Base-by-base conservation (phyloP, 192 early-diverging fungal species). In the Coemansia sp. region DNA sequence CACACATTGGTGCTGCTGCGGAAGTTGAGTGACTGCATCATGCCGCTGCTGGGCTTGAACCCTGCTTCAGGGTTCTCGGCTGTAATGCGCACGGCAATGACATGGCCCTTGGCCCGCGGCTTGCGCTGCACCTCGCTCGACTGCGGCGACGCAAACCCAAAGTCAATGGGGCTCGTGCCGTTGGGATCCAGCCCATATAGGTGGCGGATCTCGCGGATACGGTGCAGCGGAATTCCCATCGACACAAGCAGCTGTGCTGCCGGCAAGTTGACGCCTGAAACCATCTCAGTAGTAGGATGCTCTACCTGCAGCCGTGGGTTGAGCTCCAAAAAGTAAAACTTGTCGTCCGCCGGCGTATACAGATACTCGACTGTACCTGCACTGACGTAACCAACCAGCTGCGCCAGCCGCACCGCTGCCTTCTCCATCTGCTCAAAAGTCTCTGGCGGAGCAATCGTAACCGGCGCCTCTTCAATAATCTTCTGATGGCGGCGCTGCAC, bases 51-150 rank as follows among this genome's bases (percentile, higher is more conserved):
- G 38, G 97, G 97, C 83, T 98, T 98, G 87, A 98, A 98, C 8
- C 95, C 97, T 47, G 97, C 95, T 80, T 98, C 97, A 23, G 97
- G 97, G 82, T 98, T 98, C 74, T 98, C 95, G 31, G 97, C 97
- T 6, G 97, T 98, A 65, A 98, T 98, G 72, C 97, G 92, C 66
- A 93, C 89, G 25, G 97, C 95, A 80, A 97, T 97, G 67, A 98
- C 97, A 71, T 98, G 95, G 37, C 97, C 97, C 81, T 94, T 95
- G 47, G 97, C 90, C 17, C 84, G 80, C 7, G 97, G 97, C 70
- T 91, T 93, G 68, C 96, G 92, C 80, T 95, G 94, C 25, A 89
- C 92, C 71, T 92, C 77, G 61, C 80, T 82, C 2, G 94, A 87
- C 64, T 87, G 78, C 21, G 91, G 90, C 59, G 86, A 83, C 29